These are phyloP conservation scores for Annulohypoxylon maeteangense DNA, from an alignment of 495 filamentous ascomycete species.

Conservation along the genomic window DNA sequence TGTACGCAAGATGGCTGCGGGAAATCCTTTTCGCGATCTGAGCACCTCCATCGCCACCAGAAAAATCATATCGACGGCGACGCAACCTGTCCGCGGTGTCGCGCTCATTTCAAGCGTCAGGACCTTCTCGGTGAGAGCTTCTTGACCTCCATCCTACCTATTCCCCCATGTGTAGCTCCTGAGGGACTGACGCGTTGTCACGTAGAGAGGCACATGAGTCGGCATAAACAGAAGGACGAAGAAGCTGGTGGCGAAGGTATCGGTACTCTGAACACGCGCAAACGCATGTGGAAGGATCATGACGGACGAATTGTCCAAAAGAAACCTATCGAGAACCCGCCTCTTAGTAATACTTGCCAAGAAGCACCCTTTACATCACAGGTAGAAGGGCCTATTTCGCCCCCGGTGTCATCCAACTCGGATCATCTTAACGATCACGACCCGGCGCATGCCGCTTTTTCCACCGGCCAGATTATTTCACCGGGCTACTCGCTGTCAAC, in stretches of 20 bases:
- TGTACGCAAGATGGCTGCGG: constrained; percentile 56
- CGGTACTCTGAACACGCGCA: constrained; percentile 68
- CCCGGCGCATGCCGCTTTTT: constrained; percentile 17
- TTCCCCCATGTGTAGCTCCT: constrained; percentile 12
- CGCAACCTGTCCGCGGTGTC: constrained; percentile 65
- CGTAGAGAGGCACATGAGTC: constrained; percentile 67
- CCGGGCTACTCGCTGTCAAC: constrained; percentile 25
- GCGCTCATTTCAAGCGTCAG: constrained; percentile 66
- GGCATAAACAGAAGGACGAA: constrained; percentile 68
- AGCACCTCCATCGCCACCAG: constrained; percentile 68
- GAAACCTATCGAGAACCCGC: constrained; percentile 44
- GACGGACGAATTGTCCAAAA: constrained; percentile 66
- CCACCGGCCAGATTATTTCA: constrained; percentile 17
- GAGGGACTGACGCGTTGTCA: constrained; percentile 30
- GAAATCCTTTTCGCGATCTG: constrained; percentile 67
- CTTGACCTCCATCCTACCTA: constrained; percentile 12
- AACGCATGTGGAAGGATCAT: constrained; percentile 66
- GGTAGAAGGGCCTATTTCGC: constrained; percentile 38
- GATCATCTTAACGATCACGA: constrained; percentile 30
- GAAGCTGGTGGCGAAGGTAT: constrained; percentile 68
- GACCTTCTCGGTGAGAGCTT: constrained; percentile 62
- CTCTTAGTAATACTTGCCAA: constrained; percentile 12
- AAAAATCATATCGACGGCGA: constrained; percentile 67
- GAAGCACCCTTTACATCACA: constrained; percentile 9
- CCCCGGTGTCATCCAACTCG: constrained; percentile 34